These are phyloP conservation scores for Eragrostis curvula DNA, from an alignment of 176 grass and related monocot genomes.

Conservation along the genomic window DNA sequence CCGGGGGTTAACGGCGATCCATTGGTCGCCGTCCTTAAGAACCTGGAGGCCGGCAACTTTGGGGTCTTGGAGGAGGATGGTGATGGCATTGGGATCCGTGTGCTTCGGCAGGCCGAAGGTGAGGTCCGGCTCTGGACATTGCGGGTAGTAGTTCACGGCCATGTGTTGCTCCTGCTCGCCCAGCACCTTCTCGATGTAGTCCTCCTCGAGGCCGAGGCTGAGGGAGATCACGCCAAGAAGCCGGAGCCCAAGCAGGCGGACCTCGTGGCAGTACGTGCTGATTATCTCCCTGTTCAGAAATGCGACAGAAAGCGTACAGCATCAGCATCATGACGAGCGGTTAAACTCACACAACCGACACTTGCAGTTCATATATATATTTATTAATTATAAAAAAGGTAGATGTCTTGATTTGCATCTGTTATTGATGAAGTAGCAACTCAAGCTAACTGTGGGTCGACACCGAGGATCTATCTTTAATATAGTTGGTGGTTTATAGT, in stretches of 20 bases:
- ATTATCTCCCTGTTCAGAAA: slow-evolving; percentile 48
- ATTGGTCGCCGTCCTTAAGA: slow-evolving; percentile 55
- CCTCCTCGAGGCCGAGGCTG: slow-evolving; percentile 66
- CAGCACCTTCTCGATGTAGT: slow-evolving; percentile 55
- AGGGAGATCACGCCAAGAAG: slow-evolving; percentile 68
- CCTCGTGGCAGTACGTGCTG: slow-evolving; percentile 65
- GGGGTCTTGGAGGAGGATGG: slow-evolving; percentile 74
- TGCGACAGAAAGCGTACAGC: not conserved
- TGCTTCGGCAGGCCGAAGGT: slow-evolving; percentile 72
- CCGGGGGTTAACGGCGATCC: slow-evolving; percentile 63
- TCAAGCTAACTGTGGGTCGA: not conserved
- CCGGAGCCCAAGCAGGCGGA: slow-evolving; percentile 56
- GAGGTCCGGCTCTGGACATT: slow-evolving; percentile 78
- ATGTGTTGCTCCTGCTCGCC: slow-evolving; percentile 89
- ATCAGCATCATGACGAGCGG: not conserved
- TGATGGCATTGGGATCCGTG: slow-evolving; percentile 81
- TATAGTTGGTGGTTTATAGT: not conserved
- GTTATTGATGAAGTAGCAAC: not conserved
- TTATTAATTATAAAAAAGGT: no score
- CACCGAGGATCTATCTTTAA: no score
- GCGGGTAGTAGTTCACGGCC: slow-evolving; percentile 95
- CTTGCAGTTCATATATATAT: no score
- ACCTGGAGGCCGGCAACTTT: slow-evolving; percentile 78
- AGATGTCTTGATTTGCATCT: not conserved
- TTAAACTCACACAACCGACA: not conserved